phyloP scores from a whole-genome alignment of 176 grass and related monocot species.

The Tillandsia fasciculata region DNA sequence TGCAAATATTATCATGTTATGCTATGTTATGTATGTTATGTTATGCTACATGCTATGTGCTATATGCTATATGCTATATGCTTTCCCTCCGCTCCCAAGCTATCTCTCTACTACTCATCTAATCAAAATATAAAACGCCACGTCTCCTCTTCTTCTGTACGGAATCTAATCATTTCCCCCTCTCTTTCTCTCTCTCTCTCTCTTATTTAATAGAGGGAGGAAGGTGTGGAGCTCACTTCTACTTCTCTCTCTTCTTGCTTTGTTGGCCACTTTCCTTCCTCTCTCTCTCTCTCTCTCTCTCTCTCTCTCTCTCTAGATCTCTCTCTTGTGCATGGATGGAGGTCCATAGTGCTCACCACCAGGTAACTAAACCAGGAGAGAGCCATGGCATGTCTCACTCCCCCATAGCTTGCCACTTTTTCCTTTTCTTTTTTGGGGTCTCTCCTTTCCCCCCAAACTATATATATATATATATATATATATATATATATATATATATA shows the following conservation, averaged over 20 bases:
- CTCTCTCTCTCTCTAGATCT: not conserved
- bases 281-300: not conserved
- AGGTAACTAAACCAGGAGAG: not conserved
- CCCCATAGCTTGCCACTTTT: not conserved
- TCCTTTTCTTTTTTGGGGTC: not conserved
- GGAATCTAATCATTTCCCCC: not conserved
- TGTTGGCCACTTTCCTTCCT: not conserved
- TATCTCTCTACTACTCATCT: no score
- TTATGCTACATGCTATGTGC: no score
- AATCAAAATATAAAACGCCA: no score
- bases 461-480: not conserved
- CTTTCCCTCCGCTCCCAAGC: not conserved
- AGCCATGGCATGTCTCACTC: not conserved
- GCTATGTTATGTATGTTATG: no score
- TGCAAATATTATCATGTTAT: no score
- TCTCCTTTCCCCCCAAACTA: not conserved
- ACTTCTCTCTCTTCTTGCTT: conserved; percentile 1
- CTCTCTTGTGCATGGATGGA: conserved; percentile 13
- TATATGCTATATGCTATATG: not conserved
- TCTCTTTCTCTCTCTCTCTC: not conserved
- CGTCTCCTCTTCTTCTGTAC: not conserved
- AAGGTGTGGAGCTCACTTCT: not conserved
- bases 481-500: not conserved
- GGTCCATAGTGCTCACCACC: conserved; percentile 1
- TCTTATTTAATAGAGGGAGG: no score